Conservation (phyloP, 305 asterid genomes). For the Fraxinus sp. region DNA sequence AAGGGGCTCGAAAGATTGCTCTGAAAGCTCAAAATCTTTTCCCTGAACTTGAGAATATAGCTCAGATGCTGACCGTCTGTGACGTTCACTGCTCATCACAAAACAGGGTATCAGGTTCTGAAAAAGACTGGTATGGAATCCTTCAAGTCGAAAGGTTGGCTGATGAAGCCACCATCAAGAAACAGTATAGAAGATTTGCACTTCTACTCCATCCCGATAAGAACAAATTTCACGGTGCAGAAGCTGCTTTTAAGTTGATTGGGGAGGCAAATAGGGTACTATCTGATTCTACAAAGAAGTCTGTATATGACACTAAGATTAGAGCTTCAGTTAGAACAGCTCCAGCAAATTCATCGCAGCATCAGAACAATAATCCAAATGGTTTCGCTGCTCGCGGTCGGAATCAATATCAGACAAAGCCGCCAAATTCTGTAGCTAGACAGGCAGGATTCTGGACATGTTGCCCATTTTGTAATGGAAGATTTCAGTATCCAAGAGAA, state of each 20-base stretch:
- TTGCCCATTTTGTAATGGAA: conserved; percentile 59
- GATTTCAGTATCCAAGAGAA: conserved; percentile 48
- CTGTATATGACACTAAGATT: conserved; percentile 53
- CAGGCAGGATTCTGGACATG: conserved; percentile 63
- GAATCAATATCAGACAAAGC: conserved; percentile 39
- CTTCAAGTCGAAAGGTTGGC: conserved; percentile 71
- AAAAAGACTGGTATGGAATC: conserved; percentile 75
- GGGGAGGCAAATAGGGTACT: conserved; percentile 73
- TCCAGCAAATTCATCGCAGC: conserved; percentile 40
- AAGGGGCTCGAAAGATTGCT: conserved; percentile 68
- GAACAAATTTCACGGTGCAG: conserved; percentile 91
- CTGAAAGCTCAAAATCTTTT: conserved; percentile 64
- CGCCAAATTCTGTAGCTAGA: conserved; percentile 26
- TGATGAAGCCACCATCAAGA: conserved; percentile 59
- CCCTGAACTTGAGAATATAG: conserved; percentile 69
- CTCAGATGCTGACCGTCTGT: conserved; percentile 67
- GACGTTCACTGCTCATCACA: conserved; percentile 77
- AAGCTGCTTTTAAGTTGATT: conserved; percentile 80
- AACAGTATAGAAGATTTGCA: conserved; percentile 76
- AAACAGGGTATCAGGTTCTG: conserved; percentile 48
- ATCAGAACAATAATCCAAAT: conserved; percentile 35
- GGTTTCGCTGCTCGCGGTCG: conserved; percentile 32
- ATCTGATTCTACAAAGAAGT: conserved; percentile 55
- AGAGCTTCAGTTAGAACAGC: conserved; percentile 36
- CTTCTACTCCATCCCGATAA: conserved; percentile 90